Evolutionary conservation across 352 stramenopile genomes (phyloP).

Genomic region (Pythium chondricola): DNA sequence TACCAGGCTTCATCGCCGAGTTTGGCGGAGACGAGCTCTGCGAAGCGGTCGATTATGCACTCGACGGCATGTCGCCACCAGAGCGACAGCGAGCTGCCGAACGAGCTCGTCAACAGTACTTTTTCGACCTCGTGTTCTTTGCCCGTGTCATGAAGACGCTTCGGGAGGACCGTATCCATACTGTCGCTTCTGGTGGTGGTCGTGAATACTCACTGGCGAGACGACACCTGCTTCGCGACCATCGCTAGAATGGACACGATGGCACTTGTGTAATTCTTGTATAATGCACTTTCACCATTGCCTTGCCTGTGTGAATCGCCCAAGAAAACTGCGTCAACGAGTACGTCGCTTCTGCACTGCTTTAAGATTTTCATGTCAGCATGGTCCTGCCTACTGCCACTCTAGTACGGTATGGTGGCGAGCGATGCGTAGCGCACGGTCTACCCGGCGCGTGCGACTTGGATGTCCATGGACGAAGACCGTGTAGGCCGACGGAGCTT

Average conservation of each 20-base stretch:
- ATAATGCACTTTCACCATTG: too few relatives aligned
- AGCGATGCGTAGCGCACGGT: neutral
- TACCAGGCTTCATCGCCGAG: conserved; percentile 34
- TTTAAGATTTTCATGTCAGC: too few relatives aligned
- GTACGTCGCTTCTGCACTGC: too few relatives aligned
- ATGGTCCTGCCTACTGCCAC: too few relatives aligned
- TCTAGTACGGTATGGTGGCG: neutral
- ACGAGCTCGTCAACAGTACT: conserved; percentile 44
- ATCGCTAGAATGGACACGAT: too few relatives aligned
- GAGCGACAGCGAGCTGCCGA: conserved; percentile 28
- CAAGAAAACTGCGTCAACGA: too few relatives aligned
- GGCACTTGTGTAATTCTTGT: too few relatives aligned
- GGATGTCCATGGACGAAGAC: conserved; percentile 12
- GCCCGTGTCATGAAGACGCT: conserved; percentile 51
- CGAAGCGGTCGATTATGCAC: conserved; percentile 26
- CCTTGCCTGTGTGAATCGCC: too few relatives aligned
- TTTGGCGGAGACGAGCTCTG: conserved; percentile 37
- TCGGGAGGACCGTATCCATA: too few relatives aligned
- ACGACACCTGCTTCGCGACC: too few relatives aligned
- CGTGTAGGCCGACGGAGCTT: conserved; percentile 8
- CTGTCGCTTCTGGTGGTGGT: too few relatives aligned
- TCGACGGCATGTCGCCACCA: conserved; percentile 23
- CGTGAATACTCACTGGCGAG: too few relatives aligned
- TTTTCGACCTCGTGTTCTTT: conserved; percentile 63
- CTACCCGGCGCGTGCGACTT: conserved; percentile 8